These are phyloP conservation scores for Fusarium liriodendri DNA, from an alignment of 2,329 filamentous ascomycete genomes.

Conservation along the genomic window DNA sequence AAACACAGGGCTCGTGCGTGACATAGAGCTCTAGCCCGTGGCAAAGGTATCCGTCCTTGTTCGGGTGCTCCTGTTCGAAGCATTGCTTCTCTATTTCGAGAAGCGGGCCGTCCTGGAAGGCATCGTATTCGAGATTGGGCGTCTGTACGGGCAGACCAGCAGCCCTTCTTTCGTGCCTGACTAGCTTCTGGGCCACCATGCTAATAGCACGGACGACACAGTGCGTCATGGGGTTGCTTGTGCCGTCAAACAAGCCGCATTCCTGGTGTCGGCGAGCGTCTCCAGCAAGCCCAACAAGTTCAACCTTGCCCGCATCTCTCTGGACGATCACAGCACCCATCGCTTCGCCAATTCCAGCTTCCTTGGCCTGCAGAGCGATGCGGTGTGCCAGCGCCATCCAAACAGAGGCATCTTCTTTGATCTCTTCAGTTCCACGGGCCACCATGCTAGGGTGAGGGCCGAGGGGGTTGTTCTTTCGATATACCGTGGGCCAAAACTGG, in stretches of 20 bases:
- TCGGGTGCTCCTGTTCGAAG: conserved; percentile 73
- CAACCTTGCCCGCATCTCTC: conserved; percentile 61
- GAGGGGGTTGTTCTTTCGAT: conserved; percentile 88
- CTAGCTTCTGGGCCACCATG: conserved; percentile 79
- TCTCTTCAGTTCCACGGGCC: conserved; percentile 74
- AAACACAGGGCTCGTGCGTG: conserved; percentile 95
- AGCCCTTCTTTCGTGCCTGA: conserved; percentile 63
- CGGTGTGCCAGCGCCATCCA: conserved; percentile 77
- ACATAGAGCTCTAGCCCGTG: conserved; percentile 93
- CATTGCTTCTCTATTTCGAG: conserved; percentile 73
- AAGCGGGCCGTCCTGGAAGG: conserved; percentile 76
- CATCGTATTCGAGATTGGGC: conserved; percentile 65
- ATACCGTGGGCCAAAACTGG: conserved; percentile 86
- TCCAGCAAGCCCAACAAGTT: conserved; percentile 78
- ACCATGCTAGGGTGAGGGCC: conserved; percentile 85
- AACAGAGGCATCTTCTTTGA: conserved; percentile 70
- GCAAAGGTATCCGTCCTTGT: conserved; percentile 88
- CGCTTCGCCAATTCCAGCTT: conserved; percentile 71
- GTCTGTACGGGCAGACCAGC: conserved; percentile 48
- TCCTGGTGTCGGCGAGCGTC: conserved; percentile 78
- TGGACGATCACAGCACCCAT: conserved; percentile 83
- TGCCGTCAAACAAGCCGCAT: conserved; percentile 55
- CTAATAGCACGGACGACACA: conserved; percentile 82
- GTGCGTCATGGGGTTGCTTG: conserved; percentile 82
- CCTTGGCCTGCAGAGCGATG: conserved; percentile 69